Evolutionary conservation across 225 moss, liverwort and hornwort species (phyloP), one percentile per base, ranked within the genome.

Genomic region (Ulota crispa): DNA sequence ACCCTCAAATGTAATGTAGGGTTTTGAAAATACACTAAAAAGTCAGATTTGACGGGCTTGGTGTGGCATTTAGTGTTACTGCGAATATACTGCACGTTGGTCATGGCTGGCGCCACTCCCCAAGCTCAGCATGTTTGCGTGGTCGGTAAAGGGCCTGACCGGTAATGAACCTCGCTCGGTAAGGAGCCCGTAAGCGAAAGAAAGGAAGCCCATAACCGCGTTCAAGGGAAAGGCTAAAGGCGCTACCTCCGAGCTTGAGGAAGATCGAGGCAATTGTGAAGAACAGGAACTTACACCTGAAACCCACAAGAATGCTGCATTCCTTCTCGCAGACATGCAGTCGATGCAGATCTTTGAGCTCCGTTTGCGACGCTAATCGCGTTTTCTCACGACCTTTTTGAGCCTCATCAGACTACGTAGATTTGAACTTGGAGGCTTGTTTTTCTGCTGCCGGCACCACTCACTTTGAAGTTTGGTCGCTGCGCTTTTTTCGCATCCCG

Each of bases 401-500:
- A 24, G 10, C 61, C 5, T 0, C 36, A 67, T 0, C 36, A 67
- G 65, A 23, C 32, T 55, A 54, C 75, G 7, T 55, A 32, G 83
- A 83, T 72, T 72, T 5, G 7, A 32, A 54, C 60, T 56, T 34
- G 24, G 7, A 66, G 55, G 56, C 26, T 53, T 23, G 6, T 18
- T 34, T 39, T 65, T 37, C 36, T 62, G 62, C 9, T 26, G 65
- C 55, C 12, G 24, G n/a, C 11, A 26, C 9, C 11, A 24, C 50
- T 52, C 34, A 3, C 52, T 39, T 73, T 37, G 16, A 32, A 54
- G 20, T 26, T 10, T 7, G 28, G 21, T 72, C 27, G 73, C 61
- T 42, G 72, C 73, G 53, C 53, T 1, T 73, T 86, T 71, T 39
- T 23, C 42, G 80, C 79, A 56, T 79, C 47, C n/a, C n/a, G 4